These are phyloP conservation scores for Olyra latifolia DNA, from an alignment of 176 grass and related monocot species.

Conservation along the genomic window DNA sequence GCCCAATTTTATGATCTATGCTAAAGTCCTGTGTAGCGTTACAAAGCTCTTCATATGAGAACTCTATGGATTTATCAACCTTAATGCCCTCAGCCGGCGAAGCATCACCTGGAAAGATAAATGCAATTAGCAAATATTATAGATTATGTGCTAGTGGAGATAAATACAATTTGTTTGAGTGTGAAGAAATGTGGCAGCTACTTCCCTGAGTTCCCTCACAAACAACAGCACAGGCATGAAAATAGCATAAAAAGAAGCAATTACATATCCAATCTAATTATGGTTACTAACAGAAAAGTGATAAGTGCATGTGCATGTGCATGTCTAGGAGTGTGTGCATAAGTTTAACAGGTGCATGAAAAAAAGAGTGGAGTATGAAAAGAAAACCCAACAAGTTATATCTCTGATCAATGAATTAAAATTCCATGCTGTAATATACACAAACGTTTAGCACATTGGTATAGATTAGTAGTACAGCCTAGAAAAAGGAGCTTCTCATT, in stretches of 20 bases:
- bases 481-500: conserved; percentile 1
- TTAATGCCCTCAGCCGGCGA: conserved; percentile 40
- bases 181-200: too few species aligned
- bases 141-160: too few species aligned
- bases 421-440: background rate
- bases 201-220: too few species aligned
- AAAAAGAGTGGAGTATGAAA: too few species aligned
- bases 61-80: conserved; percentile 89
- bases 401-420: background rate
- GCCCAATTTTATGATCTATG: conserved; percentile 86
- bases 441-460: background rate
- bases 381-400: background rate
- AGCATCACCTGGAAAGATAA: background rate
- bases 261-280: background rate
- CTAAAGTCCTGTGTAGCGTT: conserved; percentile 84
- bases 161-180: background rate
- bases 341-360: background rate
- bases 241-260: background rate
- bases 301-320: background rate
- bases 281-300: background rate
- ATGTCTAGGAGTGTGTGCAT: background rate
- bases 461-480: background rate
- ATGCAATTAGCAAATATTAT: conserved; percentile 8
- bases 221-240: background rate
- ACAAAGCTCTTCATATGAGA: conserved; percentile 84